phyloP scores from a whole-genome alignment of 2,329 filamentous ascomycete species.

The Grosmannia clavigera region DNA sequence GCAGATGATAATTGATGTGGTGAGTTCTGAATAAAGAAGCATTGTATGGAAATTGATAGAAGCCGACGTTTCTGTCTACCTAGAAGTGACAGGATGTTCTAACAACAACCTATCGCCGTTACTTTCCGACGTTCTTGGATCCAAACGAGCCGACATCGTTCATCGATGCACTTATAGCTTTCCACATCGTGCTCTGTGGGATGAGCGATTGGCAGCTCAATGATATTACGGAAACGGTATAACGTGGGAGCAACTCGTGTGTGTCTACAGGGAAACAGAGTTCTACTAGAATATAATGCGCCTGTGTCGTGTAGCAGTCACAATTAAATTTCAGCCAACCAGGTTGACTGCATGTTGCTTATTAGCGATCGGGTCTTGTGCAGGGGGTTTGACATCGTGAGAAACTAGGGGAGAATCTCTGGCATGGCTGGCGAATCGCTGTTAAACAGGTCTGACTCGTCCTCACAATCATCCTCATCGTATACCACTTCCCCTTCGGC shows the following conservation, averaged over 20 bases:
- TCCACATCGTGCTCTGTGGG: background rate
- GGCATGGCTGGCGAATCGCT: background rate
- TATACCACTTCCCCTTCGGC: background rate
- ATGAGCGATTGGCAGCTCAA: background rate
- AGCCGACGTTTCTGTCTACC: no score
- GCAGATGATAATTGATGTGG: no score
- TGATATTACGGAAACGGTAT: background rate
- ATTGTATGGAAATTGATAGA: no score
- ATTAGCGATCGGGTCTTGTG: background rate
- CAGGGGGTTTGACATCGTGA: background rate
- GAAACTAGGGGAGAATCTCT: background rate
- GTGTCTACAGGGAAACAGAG: background rate
- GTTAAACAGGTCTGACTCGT: background rate
- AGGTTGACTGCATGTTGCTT: background rate
- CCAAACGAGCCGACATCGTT: background rate
- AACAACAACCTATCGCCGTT: background rate
- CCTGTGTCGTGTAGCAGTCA: no score
- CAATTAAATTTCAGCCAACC: background rate
- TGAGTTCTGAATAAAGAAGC: no score
- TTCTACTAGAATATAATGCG: background rate
- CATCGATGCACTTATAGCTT: background rate
- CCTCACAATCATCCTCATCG: background rate
- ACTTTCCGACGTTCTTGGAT: background rate
- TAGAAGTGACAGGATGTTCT: background rate
- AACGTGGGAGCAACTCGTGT: background rate